These are phyloP conservation scores for Phytophthora macrochlamydospora DNA, from an alignment of 352 stramenopile genomes.

Conservation along the genomic window DNA sequence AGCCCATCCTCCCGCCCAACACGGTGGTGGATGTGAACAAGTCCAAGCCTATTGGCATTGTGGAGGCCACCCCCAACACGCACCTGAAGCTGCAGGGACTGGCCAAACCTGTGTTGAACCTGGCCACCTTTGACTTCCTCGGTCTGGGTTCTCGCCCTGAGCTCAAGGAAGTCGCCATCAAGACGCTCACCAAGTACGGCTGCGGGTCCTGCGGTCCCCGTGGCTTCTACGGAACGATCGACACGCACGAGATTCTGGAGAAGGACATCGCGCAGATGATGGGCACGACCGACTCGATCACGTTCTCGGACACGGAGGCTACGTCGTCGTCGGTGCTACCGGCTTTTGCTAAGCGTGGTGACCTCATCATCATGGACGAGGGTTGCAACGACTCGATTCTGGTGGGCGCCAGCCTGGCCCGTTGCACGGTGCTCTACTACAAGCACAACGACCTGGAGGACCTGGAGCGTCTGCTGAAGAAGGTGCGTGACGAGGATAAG, in stretches of 20 bases:
- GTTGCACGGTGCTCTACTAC: slow-evolving; percentile 95
- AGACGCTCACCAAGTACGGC: slow-evolving; percentile 96
- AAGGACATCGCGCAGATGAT: slow-evolving; percentile 92
- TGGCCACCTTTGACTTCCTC: slow-evolving; percentile 97
- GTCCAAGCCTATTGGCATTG: slow-evolving; percentile 65
- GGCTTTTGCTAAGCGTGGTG: slow-evolving; percentile 97
- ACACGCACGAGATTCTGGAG: slow-evolving; percentile 91
- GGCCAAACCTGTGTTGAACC: slow-evolving; percentile 90
- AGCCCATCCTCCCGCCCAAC: slow-evolving; percentile 83
- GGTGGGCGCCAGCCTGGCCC: slow-evolving; percentile 92
- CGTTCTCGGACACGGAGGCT: slow-evolving; percentile 97
- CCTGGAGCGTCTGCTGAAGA: slow-evolving; percentile 93
- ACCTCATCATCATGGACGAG: slow-evolving; percentile 97
- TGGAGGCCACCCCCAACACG: slow-evolving; percentile 80
- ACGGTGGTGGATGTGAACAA: slow-evolving; percentile 37
- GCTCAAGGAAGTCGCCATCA: slow-evolving; percentile 89
- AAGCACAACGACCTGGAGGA: slow-evolving; percentile 98
- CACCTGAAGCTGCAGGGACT: slow-evolving; percentile 84
- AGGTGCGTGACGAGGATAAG: slow-evolving; percentile 87
- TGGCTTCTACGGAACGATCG: slow-evolving; percentile 99
- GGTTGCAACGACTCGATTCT: slow-evolving; percentile 95
- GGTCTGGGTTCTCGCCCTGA: slow-evolving; percentile 84
- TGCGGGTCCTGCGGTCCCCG: slow-evolving; percentile 97
- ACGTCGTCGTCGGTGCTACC: slow-evolving; percentile 94
- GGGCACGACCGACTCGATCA: slow-evolving; percentile 94